phyloP scores from a whole-genome alignment of 164 flowering plant species.

The Vitis riparia region DNA sequence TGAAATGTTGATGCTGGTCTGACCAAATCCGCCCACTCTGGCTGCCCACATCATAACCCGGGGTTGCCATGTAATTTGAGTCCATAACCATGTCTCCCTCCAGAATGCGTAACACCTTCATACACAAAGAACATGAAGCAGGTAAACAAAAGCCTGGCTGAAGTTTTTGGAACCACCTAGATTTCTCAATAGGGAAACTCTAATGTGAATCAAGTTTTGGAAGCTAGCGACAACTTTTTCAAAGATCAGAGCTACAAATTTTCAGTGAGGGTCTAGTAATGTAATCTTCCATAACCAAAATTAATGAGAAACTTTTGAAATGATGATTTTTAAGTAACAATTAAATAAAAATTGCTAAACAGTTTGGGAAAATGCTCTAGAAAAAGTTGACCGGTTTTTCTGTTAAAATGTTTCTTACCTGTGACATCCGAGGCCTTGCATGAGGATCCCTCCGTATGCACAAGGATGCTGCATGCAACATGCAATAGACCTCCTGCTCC shows the following conservation, averaged over 20 bases:
- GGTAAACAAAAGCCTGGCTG: neutral
- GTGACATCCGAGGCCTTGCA: conserved; percentile 67
- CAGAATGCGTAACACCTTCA: conserved; percentile 69
- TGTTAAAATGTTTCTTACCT: conserved; percentile 31
- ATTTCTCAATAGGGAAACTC: neutral
- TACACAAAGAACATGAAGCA: neutral
- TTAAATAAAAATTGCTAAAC: too few species aligned
- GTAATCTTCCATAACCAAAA: neutral
- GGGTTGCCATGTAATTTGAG: conserved; percentile 50
- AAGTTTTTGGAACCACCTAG: neutral
- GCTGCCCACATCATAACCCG: conserved; percentile 61
- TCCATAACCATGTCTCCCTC: conserved; percentile 86
- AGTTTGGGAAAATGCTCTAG: too few species aligned
- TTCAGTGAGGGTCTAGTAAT: neutral
- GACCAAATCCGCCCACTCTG: conserved; percentile 64
- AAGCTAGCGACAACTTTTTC: neutral
- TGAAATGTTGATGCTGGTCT: conserved; percentile 47
- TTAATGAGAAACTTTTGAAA: too few species aligned
- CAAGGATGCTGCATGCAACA: conserved; percentile 75
- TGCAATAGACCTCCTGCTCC: conserved; percentile 57
- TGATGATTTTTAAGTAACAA: too few species aligned
- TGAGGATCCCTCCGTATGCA: conserved; percentile 68
- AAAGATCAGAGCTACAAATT: neutral
- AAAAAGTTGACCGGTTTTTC: neutral
- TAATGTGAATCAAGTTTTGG: neutral